Conservation (phyloP, 1,139 yeast species). For the Hyphopichia buzzinii region DNA sequence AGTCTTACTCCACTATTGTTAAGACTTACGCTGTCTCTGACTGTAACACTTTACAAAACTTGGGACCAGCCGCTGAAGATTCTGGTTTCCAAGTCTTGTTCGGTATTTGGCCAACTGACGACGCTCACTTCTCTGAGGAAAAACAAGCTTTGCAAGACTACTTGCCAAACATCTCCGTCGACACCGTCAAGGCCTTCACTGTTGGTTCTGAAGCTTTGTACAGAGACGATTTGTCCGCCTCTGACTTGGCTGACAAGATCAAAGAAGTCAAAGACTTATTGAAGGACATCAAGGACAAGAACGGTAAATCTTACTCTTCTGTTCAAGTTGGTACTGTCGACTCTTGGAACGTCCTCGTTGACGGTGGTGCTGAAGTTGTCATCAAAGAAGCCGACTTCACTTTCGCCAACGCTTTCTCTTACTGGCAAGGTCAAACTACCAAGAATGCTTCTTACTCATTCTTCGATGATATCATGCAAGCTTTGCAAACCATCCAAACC, state of each 20-base stretch:
- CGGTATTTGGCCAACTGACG: conserved; percentile 92
- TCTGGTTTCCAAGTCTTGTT: conserved; percentile 71
- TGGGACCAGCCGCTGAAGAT: conserved; percentile 83
- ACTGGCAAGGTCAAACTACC: conserved; percentile 96
- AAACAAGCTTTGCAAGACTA: conserved; percentile 63
- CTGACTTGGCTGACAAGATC: conserved; percentile 64
- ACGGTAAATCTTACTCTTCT: conserved; percentile 71
- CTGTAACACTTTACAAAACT: conserved; percentile 76
- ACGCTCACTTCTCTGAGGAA: conserved; percentile 67
- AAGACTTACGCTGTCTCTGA: conserved; percentile 86
- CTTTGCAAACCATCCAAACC: conserved; percentile 81
- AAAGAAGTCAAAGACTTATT: conserved; percentile 55
- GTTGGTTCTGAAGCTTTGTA: conserved; percentile 94
- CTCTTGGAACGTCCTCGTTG: conserved; percentile 91
- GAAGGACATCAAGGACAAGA: conserved; percentile 63
- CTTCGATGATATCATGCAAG: conserved; percentile 96
- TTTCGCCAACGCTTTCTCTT: conserved; percentile 92
- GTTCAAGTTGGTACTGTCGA: conserved; percentile 90
- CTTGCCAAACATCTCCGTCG: conserved; percentile 67
- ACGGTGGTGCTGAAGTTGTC: conserved; percentile 66
- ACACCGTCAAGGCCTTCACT: conserved; percentile 67
- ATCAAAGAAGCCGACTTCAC: conserved; percentile 79
- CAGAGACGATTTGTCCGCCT: conserved; percentile 76
- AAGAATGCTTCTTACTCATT: conserved; percentile 81
- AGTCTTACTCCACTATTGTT: conserved; percentile 56